A percentile compares a stretch with the other conserved stretches of the same genome.
Conservation (phyloP, 2,329 filamentous ascomycete species). For the Botryotinia globosa region DNA sequence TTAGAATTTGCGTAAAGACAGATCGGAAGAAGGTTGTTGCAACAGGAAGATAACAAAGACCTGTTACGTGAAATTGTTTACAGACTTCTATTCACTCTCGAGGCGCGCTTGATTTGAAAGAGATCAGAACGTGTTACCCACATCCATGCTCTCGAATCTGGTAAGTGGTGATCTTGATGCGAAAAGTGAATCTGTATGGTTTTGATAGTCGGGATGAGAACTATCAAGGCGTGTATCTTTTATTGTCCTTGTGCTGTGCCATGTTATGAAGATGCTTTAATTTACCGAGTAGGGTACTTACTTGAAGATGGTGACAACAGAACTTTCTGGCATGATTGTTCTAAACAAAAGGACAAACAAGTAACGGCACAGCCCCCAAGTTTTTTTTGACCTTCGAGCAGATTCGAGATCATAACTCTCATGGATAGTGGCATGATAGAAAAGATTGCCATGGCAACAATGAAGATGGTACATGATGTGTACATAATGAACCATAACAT, state of each 20-base stretch:
- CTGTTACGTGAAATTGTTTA: neutral
- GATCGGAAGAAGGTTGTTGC: neutral
- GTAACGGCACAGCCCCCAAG: neutral
- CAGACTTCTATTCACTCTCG: neutral
- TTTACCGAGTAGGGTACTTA: neutral
- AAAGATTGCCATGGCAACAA: neutral
- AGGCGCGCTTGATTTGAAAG: neutral
- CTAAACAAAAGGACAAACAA: neutral
- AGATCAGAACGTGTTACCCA: neutral
- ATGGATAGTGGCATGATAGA: neutral
- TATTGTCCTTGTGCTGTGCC: neutral
- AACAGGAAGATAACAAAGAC: neutral
- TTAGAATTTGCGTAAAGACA: neutral
- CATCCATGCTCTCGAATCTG: neutral
- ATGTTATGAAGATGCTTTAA: neutral
- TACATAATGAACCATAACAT: neutral
- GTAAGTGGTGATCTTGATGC: neutral
- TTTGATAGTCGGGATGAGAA: neutral
- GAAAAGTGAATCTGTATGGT: slow-evolving; percentile 8
- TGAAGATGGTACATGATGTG: neutral
- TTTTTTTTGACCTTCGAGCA: neutral
- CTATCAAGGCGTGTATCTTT: neutral
- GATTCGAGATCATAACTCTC: neutral
- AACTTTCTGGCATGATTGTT: neutral
- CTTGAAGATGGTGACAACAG: neutral